These are phyloP conservation scores for Suhomyces ambrosiae DNA, from an alignment of 1,139 yeast species.

Conservation along the genomic window DNA sequence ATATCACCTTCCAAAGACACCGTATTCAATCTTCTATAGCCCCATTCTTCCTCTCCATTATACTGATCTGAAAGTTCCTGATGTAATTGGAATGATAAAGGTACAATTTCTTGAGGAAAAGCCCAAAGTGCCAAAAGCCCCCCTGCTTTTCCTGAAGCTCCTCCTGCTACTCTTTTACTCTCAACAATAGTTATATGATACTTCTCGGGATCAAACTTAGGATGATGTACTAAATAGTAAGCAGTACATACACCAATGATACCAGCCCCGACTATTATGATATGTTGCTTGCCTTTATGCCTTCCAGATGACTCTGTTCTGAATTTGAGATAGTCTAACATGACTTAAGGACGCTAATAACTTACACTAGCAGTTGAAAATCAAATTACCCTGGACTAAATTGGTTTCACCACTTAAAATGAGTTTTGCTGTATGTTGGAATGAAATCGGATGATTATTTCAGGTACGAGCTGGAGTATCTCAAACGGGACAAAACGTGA, in stretches of 20 bases:
- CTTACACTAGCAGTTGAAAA: not conserved
- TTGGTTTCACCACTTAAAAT: not conserved
- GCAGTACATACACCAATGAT: slow-evolving; percentile 96
- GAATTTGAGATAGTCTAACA: slow-evolving; percentile 43
- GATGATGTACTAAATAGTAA: slow-evolving; percentile 81
- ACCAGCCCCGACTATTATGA: slow-evolving; percentile 88
- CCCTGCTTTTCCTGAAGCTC: slow-evolving; percentile 97
- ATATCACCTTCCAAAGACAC: slow-evolving; percentile 86
- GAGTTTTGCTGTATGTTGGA: slow-evolving; percentile 2
- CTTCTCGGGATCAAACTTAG: slow-evolving; percentile 67
- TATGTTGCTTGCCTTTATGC: slow-evolving; percentile 65
- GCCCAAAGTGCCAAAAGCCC: slow-evolving; percentile 95
- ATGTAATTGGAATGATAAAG: slow-evolving; percentile 83
- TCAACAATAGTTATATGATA: slow-evolving; percentile 88
- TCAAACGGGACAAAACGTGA: slow-evolving; percentile 4
- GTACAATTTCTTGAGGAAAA: slow-evolving; percentile 92
- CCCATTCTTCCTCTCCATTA: slow-evolving; percentile 88
- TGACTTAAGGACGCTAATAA: slow-evolving; percentile 10
- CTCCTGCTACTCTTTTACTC: slow-evolving; percentile 92
- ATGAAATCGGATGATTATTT: slow-evolving; percentile 13
- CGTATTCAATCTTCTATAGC: slow-evolving; percentile 85
- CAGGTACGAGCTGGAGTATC: slow-evolving; percentile 3
- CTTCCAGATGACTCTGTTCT: slow-evolving; percentile 54
- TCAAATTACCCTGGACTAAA: not conserved
- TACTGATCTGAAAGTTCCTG: slow-evolving; percentile 77